Evolutionary conservation across 495 filamentous ascomycete genomes (phyloP).

Genomic region (Rusavskia elegans): DNA sequence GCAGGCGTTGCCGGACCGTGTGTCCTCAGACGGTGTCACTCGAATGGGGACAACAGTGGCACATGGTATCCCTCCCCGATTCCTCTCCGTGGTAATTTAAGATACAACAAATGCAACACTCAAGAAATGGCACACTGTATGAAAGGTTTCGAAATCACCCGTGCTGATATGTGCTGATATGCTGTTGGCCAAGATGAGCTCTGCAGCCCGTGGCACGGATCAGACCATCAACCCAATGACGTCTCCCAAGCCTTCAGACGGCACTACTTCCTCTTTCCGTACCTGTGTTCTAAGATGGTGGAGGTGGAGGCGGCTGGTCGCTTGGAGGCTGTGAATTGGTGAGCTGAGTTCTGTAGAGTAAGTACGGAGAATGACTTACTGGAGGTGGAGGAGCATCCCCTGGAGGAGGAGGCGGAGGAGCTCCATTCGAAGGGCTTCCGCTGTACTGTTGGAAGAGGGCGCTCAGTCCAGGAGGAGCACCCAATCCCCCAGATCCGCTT

Average conservation of each 20-base stretch:
- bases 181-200: no score
- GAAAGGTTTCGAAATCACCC: no score
- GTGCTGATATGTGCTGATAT: no score
- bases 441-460: slow-evolving; percentile 54
- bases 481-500: slow-evolving; percentile 21
- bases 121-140: no score
- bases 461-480: slow-evolving; percentile 49
- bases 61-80: no score
- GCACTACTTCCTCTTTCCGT: background rate
- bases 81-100: no score
- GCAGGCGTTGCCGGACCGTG: no score
- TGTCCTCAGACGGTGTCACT: no score
- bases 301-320: slow-evolving; percentile 59
- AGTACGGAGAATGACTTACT: slow-evolving; percentile 17
- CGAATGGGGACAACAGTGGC: no score
- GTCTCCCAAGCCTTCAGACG: background rate
- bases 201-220: no score
- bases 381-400: slow-evolving; percentile 56
- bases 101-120: no score
- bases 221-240: background rate
- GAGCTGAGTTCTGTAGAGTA: background rate
- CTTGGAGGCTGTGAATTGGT: slow-evolving; percentile 38
- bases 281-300: slow-evolving; percentile 31
- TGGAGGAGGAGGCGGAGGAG: slow-evolving; percentile 41
- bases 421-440: slow-evolving; percentile 24